Evolutionary conservation across 1,284 basidiomycete species (phyloP), one percentile per base, ranked within the genome.

Genomic region (Trametes sp.): DNA sequence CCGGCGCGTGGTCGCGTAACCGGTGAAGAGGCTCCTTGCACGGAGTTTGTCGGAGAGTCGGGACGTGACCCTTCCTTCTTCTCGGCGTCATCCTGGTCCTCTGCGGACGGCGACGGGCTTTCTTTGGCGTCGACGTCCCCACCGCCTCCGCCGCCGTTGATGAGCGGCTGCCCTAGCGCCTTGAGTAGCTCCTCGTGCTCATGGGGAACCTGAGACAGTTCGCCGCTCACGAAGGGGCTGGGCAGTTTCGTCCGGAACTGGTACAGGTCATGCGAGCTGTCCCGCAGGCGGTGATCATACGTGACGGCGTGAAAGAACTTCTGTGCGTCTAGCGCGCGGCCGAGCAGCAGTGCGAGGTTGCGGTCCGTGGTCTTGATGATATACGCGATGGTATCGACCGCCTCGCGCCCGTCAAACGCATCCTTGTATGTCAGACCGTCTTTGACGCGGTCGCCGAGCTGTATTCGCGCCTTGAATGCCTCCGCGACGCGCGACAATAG

Each of bases 241-340:
- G 87, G 85, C 44, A 94, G 73, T 70, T 86, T 87, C 35, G 86
- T 87, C 65, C 84, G 81, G 79, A 99, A 98, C 76, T 98, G 96
- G 77, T 98, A 99, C 31, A 99, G 80, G 78, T 99, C 98, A 65
- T 87, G 84, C 2, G 89, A 82, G 69, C 89, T 95, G 77, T 99
- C 98, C 54, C 98, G 84, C 65, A 99, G 76, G 14, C 97, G 89
- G 76, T 99, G 98, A 73, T 98, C 96, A 75, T 99, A 99, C 8
- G 97, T 98, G 67, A 99, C 98, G 73, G 98, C 98, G 76, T 99
- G 98, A 76, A 99, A 99, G 81, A 97, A 98, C 80, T 98, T 99
- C 80, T 99, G 98, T 14, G 96, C 93, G 74, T 99, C 98, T 59
- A 99, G 83, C 6, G 97, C 96, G 52, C 98, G 87, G 14, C 98